Conservation (phyloP, 371 early-diverging fungal genomes). For the Mucor mucedo region DNA sequence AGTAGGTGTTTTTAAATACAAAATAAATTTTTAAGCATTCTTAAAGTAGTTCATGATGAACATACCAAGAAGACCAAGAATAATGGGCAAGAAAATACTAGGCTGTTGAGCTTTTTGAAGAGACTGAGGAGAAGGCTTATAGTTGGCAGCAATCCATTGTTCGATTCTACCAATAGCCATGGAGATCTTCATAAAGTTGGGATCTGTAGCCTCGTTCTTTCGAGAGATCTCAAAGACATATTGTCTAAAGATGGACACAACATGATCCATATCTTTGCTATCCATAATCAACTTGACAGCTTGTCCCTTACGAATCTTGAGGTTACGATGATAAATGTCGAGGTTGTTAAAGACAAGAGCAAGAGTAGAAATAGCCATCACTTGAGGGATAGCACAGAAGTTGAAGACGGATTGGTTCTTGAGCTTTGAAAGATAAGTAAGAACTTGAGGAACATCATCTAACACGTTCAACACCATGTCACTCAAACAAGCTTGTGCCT, state of each 20-base stretch:
- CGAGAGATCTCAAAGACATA: slow-evolving; percentile 67
- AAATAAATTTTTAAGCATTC: slow-evolving; percentile 4
- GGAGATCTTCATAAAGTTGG: slow-evolving; percentile 72
- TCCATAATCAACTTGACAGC: slow-evolving; percentile 80
- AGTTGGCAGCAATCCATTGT: slow-evolving; percentile 46
- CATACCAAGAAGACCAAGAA: slow-evolving; percentile 41
- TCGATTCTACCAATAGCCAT: slow-evolving; percentile 62
- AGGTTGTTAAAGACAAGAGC: slow-evolving; percentile 86
- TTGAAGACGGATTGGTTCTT: slow-evolving; percentile 83
- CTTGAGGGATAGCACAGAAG: slow-evolving; percentile 98
- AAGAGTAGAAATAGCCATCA: slow-evolving; percentile 97
- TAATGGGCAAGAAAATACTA: slow-evolving; percentile 30
- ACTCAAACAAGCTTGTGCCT: slow-evolving; percentile 79
- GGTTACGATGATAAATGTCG: slow-evolving; percentile 74
- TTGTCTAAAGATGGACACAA: slow-evolving; percentile 68
- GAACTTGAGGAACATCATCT: slow-evolving; percentile 81
- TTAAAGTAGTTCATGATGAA: slow-evolving; percentile 27
- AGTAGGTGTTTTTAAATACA: not conserved
- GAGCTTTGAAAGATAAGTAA: slow-evolving; percentile 83
- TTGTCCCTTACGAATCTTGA: slow-evolving; percentile 95
- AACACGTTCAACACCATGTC: slow-evolving; percentile 89
- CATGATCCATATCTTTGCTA: slow-evolving; percentile 61
- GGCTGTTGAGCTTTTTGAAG: slow-evolving; percentile 20
- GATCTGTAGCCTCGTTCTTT: slow-evolving; percentile 71
- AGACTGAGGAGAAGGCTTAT: slow-evolving; percentile 21